These are phyloP conservation scores for Termitomyces titanicus DNA, from an alignment of 768 basidiomycete genomes.

Conservation along the genomic window DNA sequence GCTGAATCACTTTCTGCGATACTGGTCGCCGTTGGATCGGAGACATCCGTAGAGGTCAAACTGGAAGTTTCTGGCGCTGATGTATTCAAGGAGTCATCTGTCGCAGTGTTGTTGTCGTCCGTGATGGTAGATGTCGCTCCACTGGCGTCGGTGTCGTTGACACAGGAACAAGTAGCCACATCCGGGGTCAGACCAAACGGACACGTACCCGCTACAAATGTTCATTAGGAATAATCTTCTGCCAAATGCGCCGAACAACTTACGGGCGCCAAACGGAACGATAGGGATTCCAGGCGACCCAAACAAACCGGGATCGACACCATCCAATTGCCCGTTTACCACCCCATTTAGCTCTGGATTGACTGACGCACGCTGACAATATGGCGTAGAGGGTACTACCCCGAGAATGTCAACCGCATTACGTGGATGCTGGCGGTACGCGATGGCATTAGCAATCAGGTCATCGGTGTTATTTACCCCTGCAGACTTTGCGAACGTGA, in stretches of 20 bases:
- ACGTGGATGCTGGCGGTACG: constrained; percentile 40
- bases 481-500: constrained; percentile 43
- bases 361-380: constrained; percentile 36
- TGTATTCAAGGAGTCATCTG: no score
- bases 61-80: no score
- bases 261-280: constrained; percentile 42
- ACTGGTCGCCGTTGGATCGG: no score
- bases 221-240: no score
- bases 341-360: constrained; percentile 39
- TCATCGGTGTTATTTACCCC: constrained; percentile 35
- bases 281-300: constrained; percentile 36
- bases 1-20: no score
- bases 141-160: no score
- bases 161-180: no score
- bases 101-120: no score
- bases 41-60: no score
- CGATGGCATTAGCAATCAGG: constrained; percentile 38
- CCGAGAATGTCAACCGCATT: constrained; percentile 40
- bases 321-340: constrained; percentile 38
- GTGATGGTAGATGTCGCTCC: no score
- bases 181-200: no score
- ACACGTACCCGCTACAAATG: no score
- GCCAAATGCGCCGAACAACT: constrained; percentile 14
- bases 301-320: constrained; percentile 40
- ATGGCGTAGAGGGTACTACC: constrained; percentile 41